Conservation (phyloP, 2,329 filamentous ascomycete species). For the Botrytis fabae region DNA sequence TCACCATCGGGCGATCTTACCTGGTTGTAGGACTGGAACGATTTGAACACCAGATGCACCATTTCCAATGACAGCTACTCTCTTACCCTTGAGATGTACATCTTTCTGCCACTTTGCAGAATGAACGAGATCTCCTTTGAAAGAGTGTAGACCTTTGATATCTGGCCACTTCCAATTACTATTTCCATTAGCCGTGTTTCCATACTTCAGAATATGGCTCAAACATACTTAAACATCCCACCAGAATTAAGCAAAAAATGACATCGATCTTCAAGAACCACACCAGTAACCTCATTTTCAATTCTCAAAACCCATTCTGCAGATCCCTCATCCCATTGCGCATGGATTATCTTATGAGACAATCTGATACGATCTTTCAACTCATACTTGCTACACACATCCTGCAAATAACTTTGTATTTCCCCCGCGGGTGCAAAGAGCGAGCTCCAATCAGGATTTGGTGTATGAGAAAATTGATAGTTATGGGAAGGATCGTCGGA, state of each 20-base stretch:
- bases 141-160: constrained; percentile 52
- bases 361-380: constrained; percentile 48
- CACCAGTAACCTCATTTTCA: constrained; percentile 38
- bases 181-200: not conserved
- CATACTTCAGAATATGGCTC: too few species aligned
- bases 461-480: constrained; percentile 63
- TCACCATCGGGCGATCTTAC: not conserved
- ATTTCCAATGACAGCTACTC: constrained; percentile 51
- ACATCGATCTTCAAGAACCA: constrained; percentile 48
- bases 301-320: constrained; percentile 25
- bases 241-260: constrained; percentile 53
- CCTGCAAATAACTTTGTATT: constrained; percentile 55
- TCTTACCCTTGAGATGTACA: constrained; percentile 49
- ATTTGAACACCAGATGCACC: constrained; percentile 55
- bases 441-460: constrained; percentile 59
- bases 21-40: constrained; percentile 46
- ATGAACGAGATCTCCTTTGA: constrained; percentile 55
- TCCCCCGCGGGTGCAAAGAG: constrained; percentile 57
- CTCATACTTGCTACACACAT: constrained; percentile 49
- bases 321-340: constrained; percentile 25
- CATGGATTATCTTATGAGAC: constrained; percentile 45
- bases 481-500: constrained; percentile 59
- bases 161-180: constrained; percentile 60
- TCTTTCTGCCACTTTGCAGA: constrained; percentile 60
- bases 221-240: constrained; percentile 54